Evolutionary conservation across 345 rosid genomes (phyloP).

Genomic region (Salix exigua): DNA sequence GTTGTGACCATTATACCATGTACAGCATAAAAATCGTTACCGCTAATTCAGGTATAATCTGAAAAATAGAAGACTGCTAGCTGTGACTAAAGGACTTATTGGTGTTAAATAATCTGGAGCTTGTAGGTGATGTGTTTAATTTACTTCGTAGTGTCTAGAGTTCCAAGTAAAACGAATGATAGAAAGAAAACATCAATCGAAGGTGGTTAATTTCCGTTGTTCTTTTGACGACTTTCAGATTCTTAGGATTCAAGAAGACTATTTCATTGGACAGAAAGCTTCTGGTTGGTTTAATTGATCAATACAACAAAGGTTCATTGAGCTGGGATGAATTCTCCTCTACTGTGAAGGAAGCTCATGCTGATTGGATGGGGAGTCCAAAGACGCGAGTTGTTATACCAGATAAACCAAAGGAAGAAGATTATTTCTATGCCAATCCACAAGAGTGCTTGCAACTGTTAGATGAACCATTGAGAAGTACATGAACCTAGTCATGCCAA

Average conservation of each 20-base stretch:
- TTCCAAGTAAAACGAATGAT: not conserved
- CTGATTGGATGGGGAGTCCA: slow-evolving; percentile 71
- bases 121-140: not conserved
- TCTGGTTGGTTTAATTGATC: slow-evolving; percentile 67
- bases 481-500: slow-evolving; percentile 33
- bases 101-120: not conserved
- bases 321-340: slow-evolving; percentile 83
- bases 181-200: not conserved
- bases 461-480: slow-evolving; percentile 55
- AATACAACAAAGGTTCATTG: slow-evolving; percentile 50
- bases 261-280: slow-evolving; percentile 64
- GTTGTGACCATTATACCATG: not conserved
- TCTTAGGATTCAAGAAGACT: slow-evolving; percentile 92
- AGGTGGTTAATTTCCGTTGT: not conserved
- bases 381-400: slow-evolving; percentile 52
- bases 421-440: slow-evolving; percentile 89
- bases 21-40: not conserved
- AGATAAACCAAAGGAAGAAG: slow-evolving; percentile 94
- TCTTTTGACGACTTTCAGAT: slow-evolving; percentile 39
- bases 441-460: slow-evolving; percentile 78
- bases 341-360: slow-evolving; percentile 62
- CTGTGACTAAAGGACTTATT: not conserved
- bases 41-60: not conserved
- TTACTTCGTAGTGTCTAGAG: not conserved
- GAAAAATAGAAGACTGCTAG: not conserved